Evolutionary conservation across 805 yeast genomes (phyloP).

Genomic region (Starmerella scarabaei): DNA sequence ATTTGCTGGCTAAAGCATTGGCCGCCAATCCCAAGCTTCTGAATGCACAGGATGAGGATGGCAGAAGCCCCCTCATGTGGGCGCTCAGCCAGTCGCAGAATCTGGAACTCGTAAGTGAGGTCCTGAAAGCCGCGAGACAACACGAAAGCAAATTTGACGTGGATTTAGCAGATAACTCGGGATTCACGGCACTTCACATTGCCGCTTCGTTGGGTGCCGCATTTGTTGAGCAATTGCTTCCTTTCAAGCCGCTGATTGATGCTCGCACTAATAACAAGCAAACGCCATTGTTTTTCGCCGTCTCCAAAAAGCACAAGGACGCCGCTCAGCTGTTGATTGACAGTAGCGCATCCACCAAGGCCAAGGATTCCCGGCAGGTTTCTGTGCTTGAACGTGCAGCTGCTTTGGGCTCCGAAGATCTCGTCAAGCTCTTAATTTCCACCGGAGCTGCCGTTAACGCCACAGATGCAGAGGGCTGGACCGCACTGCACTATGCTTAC

Average conservation of each 20-base stretch:
- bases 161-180: slow-evolving; percentile 63
- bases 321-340: slow-evolving; percentile 44
- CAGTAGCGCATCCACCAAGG: slow-evolving; percentile 47
- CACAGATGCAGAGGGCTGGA: slow-evolving; percentile 60
- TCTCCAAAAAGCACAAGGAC: slow-evolving; percentile 48
- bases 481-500: slow-evolving; percentile 76
- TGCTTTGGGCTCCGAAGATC: slow-evolving; percentile 49
- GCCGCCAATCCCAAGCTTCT: slow-evolving; percentile 5
- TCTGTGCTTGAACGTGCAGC: slow-evolving; percentile 75
- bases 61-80: slow-evolving; percentile 78
- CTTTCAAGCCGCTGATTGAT: slow-evolving; percentile 39
- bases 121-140: slow-evolving; percentile 30
- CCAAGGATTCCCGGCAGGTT: slow-evolving; percentile 54
- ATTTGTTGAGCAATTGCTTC: slow-evolving; percentile 36
- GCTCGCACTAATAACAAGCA: slow-evolving; percentile 48
- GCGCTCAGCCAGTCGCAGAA: slow-evolving; percentile 53
- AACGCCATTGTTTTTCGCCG: slow-evolving; percentile 65
- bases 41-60: slow-evolving; percentile 45
- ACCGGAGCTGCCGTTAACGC: slow-evolving; percentile 54
- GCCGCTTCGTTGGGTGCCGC: slow-evolving; percentile 66
- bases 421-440: slow-evolving; percentile 42
- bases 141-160: slow-evolving; percentile 35
- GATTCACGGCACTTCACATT: slow-evolving; percentile 83
- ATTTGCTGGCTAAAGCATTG: slow-evolving; percentile 3
- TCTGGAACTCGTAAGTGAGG: slow-evolving; percentile 36